Evolutionary conservation across 805 yeast species (phyloP), one percentile per base, ranked within the genome.

Genomic region (Candida xiaguanensis): DNA sequence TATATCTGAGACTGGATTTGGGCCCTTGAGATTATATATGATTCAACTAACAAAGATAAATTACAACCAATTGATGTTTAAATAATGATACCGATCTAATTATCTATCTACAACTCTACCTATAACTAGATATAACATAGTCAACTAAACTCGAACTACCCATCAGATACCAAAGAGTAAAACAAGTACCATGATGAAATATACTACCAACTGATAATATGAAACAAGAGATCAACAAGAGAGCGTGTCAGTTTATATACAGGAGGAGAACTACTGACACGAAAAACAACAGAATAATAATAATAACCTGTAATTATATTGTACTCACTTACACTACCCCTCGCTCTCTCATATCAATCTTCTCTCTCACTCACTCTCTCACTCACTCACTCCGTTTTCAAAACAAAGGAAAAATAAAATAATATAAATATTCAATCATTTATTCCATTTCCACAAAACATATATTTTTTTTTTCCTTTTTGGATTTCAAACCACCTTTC

Each of bases 391-490:
- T 19, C 16, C 13, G 15, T 22, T 14, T 20, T 14, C 14, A 5
- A 16, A 20, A 31, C 11, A 22, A n/a, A 28, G 13, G 18, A 22
- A 33, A 34, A 16, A 25, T 9, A n/a, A 18, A 16, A 29, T 22
- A 32, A 36, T 40, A 40, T 18, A 34, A 25, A 41, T 16, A 31
- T 34, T 39, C 42, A 25, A n/a, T 26, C 14, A 22, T 13, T 18
- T 25, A 20, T 14, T 26, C 15, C 3, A 7, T 20, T 20, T 9
- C 9, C 8, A 20, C 9, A 20, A 7, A 20, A 6, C n/a, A 13
- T 17, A 14, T 15, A 17, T 29, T 36, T 26, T 23, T 17, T 37
- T 36, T 26, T 19, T 36, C 31, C 25, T 30, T 19, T 22, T 34
- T 38, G 22, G 12, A 13, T 31, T 22, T 4, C 18, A 22, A 18